Conservation (phyloP, 306 rosid genomes). For the Cucumis cinereus region DNA sequence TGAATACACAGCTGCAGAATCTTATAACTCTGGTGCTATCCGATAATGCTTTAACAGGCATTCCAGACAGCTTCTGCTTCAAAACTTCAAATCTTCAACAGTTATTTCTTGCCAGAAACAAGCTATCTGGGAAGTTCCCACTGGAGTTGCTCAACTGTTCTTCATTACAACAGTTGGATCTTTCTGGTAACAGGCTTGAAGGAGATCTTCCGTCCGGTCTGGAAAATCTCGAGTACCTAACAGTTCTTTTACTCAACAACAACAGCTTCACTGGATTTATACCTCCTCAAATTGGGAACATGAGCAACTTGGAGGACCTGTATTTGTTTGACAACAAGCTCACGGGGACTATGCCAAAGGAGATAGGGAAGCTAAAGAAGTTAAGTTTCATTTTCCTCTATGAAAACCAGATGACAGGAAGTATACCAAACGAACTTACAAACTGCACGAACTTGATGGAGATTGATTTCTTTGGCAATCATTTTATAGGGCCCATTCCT, state of each 20-base stretch:
- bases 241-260: conserved; percentile 68
- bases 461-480: conserved; percentile 86
- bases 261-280: conserved; percentile 69
- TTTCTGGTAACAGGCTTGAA: conserved; percentile 58
- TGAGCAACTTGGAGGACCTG: conserved; percentile 46
- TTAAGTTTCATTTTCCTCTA: conserved; percentile 57
- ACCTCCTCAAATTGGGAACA: conserved; percentile 67
- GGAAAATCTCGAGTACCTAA: conserved; percentile 44
- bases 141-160: conserved; percentile 48
- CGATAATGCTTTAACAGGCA: conserved; percentile 64
- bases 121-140: conserved; percentile 63
- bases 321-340: conserved; percentile 59
- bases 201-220: conserved; percentile 61
- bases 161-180: conserved; percentile 73
- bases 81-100: conserved; percentile 39
- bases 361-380: conserved; percentile 62
- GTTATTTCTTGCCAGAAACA: conserved; percentile 58
- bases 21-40: conserved; percentile 55
- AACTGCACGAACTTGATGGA: conserved; percentile 58
- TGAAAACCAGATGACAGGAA: conserved; percentile 80
- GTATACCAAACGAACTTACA: conserved; percentile 66
- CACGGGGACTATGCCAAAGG: conserved; percentile 54
- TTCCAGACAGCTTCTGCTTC: conserved; percentile 61
- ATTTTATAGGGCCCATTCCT: conserved; percentile 69
- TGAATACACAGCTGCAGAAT: conserved; percentile 23